Base-by-base conservation (phyloP, 331 rosid genomes). In the Malus hybrid region DNA sequence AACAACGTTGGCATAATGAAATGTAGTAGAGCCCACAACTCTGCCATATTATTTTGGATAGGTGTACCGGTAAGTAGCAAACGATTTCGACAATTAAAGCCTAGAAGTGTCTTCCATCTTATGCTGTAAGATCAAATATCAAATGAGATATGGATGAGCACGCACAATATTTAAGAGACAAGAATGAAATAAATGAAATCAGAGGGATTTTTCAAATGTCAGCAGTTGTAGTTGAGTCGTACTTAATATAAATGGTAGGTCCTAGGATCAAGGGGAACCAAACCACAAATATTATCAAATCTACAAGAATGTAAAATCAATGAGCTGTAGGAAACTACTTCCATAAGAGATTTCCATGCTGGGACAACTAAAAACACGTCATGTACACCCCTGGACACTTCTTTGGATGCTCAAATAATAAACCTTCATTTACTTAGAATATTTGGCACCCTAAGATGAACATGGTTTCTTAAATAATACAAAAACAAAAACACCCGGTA, bases 71-170 rank as follows among this genome's bases (percentile, higher is more conserved):
- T 94, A 74, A 94, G 86, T 80, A 94, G 86, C 76, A 94, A 76
- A 76, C 99, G 96, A 76, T 94, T 94, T 85, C 97, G 96, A 83
- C 99, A 94, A 78, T 90, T 94, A 85, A 94, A 94, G 82, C 97
- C 90, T 66, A 94, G 97, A 62, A 94, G 97, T 33, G 99, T 94
- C 90, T 86, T 94, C 99, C 99, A 94, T 81, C 99, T 89, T 94
- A 94, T 90, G 87, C 99, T 94, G 97, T 65, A 69, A 79, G 73
- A 80, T 63, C 39, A 67, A 81, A 62, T 54, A 76, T 76, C 55
- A 65, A 74, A 65, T 39, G 59, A 55, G 20, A 77, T 32, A 70
- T 6, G 59, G 69, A 36, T 29, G 66, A 66, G 76, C 50, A 56
- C 27, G n/a, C 56, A 74, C 9, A 56, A 55, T 2, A 65, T 46